Base-by-base conservation (phyloP, 2,329 filamentous ascomycete species). In the Byssothecium circinans region DNA sequence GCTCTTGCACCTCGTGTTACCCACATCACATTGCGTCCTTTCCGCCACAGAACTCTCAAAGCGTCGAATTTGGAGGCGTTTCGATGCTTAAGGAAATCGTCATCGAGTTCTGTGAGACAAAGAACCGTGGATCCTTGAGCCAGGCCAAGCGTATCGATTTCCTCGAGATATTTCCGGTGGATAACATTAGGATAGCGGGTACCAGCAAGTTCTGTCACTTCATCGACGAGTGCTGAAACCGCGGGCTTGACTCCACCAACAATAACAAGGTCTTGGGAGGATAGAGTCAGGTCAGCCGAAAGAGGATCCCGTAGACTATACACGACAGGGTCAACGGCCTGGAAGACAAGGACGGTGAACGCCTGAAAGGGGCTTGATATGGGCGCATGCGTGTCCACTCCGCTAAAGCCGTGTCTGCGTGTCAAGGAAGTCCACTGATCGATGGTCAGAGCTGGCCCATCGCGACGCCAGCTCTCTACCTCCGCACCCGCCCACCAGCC, bases 401-500 rank as follows among this genome's bases (percentile, higher is more conserved):
- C 53, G 11, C 23, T 17, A 27, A 52, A 56, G 11, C 48, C 46
- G 11, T 37, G 8, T 36, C 42, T 53, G 3, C 41, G 33, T 8
- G 45, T 30, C 17, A 40, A 20, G 3, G 17, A 46, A 43, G 64
- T 53, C 67, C 65, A 71, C 36, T 57, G 18, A 12, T 41, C 25
- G 4, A 33, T 5, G 4, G 34, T 46, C 3, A 52, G 11, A 19
- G 36, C 18, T 14, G 54, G 52, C 1, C 20, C 27, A 27, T 20
- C 36, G 35, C 11, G 19, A 30, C 52, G 20, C 60, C 42, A 40
- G 27, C 32, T 40, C 19, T 58, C 42, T n/a, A n/a, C n/a, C n/a
- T n/a, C n/a, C 2, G 37, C 39, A 15, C 52, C 49, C 6, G 61
- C 37, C 71, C 70, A 74, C 72, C 70, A 75, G 1, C 72, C 73